phyloP scores from a whole-genome alignment of 257 asterid genomes.

The Linderniella brevidens region DNA sequence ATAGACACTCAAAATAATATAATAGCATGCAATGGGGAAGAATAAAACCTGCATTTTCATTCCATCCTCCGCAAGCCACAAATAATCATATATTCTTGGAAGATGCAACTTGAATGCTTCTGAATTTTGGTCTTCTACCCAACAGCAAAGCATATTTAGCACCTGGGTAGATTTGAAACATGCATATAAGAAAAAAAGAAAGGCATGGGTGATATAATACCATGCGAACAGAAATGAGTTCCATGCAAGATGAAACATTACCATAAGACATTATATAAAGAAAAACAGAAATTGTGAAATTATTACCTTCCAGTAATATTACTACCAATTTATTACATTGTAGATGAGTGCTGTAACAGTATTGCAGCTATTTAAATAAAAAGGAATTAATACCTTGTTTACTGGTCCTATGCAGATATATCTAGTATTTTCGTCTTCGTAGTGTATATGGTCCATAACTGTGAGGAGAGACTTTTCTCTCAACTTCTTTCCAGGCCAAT shows the following conservation, averaged over 20 bases:
- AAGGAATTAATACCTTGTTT: conserved; percentile 45
- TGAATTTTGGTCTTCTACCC: conserved; percentile 92
- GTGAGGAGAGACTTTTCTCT: conserved; percentile 63
- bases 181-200: not conserved
- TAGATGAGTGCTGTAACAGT: too few species aligned
- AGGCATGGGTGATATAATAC: too few species aligned
- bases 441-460: conserved; percentile 86
- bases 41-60: conserved; percentile 86
- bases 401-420: conserved; percentile 92
- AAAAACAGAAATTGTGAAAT: not conserved
- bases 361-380: conserved; percentile 4
- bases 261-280: not conserved
- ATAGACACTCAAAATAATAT: not conserved
- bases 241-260: too few species aligned
- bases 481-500: conserved; percentile 85
- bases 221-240: too few species aligned
- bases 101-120: conserved; percentile 97
- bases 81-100: conserved; percentile 69
- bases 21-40: too few species aligned
- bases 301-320: too few species aligned
- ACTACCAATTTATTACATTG: too few species aligned
- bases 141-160: conserved; percentile 94
- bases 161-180: conserved; percentile 26
- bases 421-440: conserved; percentile 96
- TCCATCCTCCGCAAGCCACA: conserved; percentile 99